Evolutionary conservation across 1,284 basidiomycete species (phyloP), one percentile per base, ranked within the genome.

Genomic region (Fomitopsis betulina): DNA sequence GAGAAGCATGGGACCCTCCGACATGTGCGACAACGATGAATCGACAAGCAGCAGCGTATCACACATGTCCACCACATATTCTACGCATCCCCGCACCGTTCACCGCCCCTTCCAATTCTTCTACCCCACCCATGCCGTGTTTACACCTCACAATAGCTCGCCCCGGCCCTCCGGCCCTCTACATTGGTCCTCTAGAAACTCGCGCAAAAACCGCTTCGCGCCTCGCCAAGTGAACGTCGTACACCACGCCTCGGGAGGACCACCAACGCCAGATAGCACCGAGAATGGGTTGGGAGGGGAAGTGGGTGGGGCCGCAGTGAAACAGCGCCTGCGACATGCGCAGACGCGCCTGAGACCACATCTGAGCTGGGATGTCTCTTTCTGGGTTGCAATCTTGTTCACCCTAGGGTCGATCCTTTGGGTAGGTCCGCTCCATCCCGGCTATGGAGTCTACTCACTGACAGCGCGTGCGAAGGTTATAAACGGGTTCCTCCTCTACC

Each of bases 401-500:
- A 63, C 71, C 3, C 65, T 74, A 37, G 69, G 72, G 12, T 69
- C 69, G 4, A 66, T 68, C 35, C 62, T 63, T 10, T 68, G 70
- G 67, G 65, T 63, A 57, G 52, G 62, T 58, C 15, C 27, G 47
- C 19, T 15, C 13, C 13, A n/a, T 17, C 17, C 23, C 13, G 25
- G 15, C 39, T 30, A 27, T 23, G 12, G 7, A 9, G 21, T 40
- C 10, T 30, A 23, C 38, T 42, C 17, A 23, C 47, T 25, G 21
- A 12, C 9, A n/a, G 12, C 3, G 30, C 39, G 21, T 15, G n/a
- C 7, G n/a, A 25, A 68, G 82, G 78, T 83, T n/a, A 69, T 82
- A 37, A 84, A 85, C 65, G 83, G 82, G 13, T 83, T 83, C 63
- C 67, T 78, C 39, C 75, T 77, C 5, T 82, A 80, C 64, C 75